These are phyloP conservation scores for Ascochyta clinopodiicola DNA, from an alignment of 2,329 filamentous ascomycete species.

Conservation along the genomic window DNA sequence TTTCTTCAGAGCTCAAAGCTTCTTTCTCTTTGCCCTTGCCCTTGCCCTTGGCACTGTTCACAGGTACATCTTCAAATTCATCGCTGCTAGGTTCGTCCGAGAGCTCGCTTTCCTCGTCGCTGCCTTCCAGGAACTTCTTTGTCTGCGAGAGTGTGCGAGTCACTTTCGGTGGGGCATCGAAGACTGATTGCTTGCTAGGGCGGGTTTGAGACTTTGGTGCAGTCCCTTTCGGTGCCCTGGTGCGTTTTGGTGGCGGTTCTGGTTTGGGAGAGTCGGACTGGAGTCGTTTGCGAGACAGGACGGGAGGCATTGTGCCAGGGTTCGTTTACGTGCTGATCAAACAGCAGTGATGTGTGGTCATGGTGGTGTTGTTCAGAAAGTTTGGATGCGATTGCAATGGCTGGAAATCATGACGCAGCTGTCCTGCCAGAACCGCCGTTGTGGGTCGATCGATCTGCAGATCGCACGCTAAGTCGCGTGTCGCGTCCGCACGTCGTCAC, in stretches of 20 bases:
- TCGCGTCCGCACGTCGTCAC: conserved; percentile 25
- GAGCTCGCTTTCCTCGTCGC: conserved; percentile 50
- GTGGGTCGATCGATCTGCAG: conserved; percentile 26
- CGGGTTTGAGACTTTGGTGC: conserved; percentile 24
- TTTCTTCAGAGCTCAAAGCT: conserved; percentile 43
- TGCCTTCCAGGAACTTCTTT: conserved; percentile 48
- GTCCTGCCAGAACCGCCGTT: conserved; percentile 22
- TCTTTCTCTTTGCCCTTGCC: conserved; percentile 51
- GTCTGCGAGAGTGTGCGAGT: conserved; percentile 41
- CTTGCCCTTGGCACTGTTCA: conserved; percentile 42
- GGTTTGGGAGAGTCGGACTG: conserved; percentile 56
- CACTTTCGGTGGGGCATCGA: conserved; percentile 50
- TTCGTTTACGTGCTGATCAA: not conserved
- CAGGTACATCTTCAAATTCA: conserved; percentile 58
- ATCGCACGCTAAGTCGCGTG: conserved; percentile 27
- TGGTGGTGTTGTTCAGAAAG: not conserved
- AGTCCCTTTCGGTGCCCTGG: conserved; percentile 24
- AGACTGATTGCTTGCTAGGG: conserved; percentile 47
- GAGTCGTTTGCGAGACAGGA: conserved; percentile 70
- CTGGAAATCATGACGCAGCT: conserved; percentile 35
- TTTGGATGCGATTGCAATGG: conserved; percentile 5
- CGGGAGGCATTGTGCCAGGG: conserved; percentile 66
- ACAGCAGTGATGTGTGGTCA: not conserved
- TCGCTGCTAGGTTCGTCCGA: conserved; percentile 52
- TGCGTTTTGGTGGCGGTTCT: conserved; percentile 38